These are phyloP conservation scores for Botryotinia narcissicola DNA, from an alignment of 2,329 filamentous ascomycete species.

Conservation along the genomic window DNA sequence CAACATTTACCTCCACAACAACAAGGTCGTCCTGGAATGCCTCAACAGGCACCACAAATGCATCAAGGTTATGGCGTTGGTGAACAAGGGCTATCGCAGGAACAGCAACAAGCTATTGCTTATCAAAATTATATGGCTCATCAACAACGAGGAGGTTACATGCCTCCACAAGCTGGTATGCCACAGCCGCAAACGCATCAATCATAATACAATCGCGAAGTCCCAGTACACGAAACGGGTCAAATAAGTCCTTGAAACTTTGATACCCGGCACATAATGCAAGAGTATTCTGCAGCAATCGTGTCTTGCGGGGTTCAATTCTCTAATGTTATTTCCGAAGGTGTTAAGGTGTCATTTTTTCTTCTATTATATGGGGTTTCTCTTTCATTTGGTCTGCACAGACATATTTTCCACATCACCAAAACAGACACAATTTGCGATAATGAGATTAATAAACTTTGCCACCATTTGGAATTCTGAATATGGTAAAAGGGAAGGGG, in stretches of 20 bases:
- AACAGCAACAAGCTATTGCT: slow-evolving; percentile 73
- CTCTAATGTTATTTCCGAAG: slow-evolving; percentile 32
- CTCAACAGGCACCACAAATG: slow-evolving; percentile 58
- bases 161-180: slow-evolving; percentile 76
- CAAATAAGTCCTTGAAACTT: slow-evolving; percentile 40
- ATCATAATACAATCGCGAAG: slow-evolving; percentile 50
- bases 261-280: slow-evolving; percentile 60
- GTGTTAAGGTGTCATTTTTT: slow-evolving; percentile 33
- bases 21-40: slow-evolving; percentile 59
- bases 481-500: slow-evolving; percentile 15
- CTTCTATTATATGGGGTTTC: slow-evolving; percentile 20
- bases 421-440: slow-evolving; percentile 27
- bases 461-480: slow-evolving; percentile 10
- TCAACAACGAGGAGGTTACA: slow-evolving; percentile 71
- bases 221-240: slow-evolving; percentile 33
- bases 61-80: slow-evolving; percentile 56
- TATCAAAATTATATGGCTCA: slow-evolving; percentile 82
- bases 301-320: slow-evolving; percentile 36
- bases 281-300: slow-evolving; percentile 28
- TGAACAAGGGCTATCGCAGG: slow-evolving; percentile 45
- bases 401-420: slow-evolving; percentile 2
- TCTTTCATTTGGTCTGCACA: slow-evolving; percentile 20
- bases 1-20: slow-evolving; percentile 68
- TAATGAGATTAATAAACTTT: slow-evolving; percentile 33
- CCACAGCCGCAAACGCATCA: slow-evolving; percentile 80